These are phyloP conservation scores for Mycena vitilis DNA, from an alignment of 768 basidiomycete species.

Conservation along the genomic window DNA sequence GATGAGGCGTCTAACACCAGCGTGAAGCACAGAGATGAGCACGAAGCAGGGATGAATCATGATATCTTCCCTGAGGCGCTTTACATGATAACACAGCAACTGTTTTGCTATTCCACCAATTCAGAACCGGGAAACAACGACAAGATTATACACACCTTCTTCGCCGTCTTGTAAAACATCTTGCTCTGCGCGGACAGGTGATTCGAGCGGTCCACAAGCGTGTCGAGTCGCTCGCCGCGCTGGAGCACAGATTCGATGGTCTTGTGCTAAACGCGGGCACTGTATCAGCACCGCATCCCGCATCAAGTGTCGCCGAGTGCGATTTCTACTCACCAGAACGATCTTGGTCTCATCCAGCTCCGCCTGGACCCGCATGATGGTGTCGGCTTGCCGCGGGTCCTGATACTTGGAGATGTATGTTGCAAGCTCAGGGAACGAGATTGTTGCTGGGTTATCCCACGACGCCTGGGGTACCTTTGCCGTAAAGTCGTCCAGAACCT, in stretches of 20 bases:
- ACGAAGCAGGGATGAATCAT: no score
- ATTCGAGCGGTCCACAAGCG: slow-evolving; percentile 93
- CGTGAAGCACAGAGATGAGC: slow-evolving; percentile 30
- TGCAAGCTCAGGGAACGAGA: slow-evolving; percentile 81
- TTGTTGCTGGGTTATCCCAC: slow-evolving; percentile 72
- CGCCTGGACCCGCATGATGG: slow-evolving; percentile 98
- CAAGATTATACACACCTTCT: slow-evolving; percentile 76
- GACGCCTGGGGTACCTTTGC: slow-evolving; percentile 80
- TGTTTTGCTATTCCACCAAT: slow-evolving; percentile 81
- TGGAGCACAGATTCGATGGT: slow-evolving; percentile 98
- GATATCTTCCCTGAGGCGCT: background rate
- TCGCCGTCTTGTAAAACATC: slow-evolving; percentile 99
- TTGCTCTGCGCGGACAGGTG: slow-evolving; percentile 91
- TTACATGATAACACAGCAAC: slow-evolving; percentile 91
- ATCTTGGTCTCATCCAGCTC: slow-evolving; percentile 99
- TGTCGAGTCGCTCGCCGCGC: slow-evolving; percentile 96
- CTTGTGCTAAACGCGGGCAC: slow-evolving; percentile 77
- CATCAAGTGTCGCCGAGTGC: background rate
- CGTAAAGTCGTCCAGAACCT: slow-evolving; percentile 92
- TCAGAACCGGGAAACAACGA: background rate
- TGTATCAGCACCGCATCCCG: slow-evolving; percentile 23
- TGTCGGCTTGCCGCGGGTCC: slow-evolving; percentile 96
- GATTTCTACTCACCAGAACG: slow-evolving; percentile 74
- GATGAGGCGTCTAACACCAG: slow-evolving; percentile 29
- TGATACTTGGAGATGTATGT: slow-evolving; percentile 92